Conservation (phyloP, 2,329 filamentous ascomycete species). For the Fusarium austroafricanum region DNA sequence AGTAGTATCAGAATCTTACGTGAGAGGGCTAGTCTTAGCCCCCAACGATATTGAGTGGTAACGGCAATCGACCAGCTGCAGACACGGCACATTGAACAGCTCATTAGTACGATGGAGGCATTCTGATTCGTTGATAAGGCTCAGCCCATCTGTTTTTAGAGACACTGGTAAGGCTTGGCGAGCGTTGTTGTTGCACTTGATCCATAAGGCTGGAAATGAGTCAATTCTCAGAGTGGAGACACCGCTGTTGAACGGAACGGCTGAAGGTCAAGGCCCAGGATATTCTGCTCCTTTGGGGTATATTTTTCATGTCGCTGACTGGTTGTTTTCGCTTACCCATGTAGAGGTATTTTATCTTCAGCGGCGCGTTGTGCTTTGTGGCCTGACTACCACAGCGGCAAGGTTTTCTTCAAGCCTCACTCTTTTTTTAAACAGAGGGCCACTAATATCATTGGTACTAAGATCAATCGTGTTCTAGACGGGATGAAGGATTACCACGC, state of each 20-base stretch:
- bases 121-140: not conserved
- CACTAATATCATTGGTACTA: not conserved
- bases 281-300: not conserved
- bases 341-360: not conserved
- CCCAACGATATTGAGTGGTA: constrained; percentile 13
- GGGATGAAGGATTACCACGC: not conserved
- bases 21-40: constrained; percentile 15
- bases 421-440: not conserved
- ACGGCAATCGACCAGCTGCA: constrained; percentile 1
- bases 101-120: not conserved
- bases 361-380: not conserved
- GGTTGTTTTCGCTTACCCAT: not conserved
- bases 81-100: not conserved
- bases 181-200: not conserved
- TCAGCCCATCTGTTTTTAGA: constrained; percentile 5
- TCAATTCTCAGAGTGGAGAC: not conserved
- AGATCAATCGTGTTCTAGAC: rapidly evolving
- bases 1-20: constrained; percentile 23
- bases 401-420: not conserved
- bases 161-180: constrained; percentile 3
- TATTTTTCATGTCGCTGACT: constrained; percentile 2
- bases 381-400: not conserved
- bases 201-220: constrained; percentile 11
- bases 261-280: not conserved
- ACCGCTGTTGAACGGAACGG: not conserved